Conservation (phyloP, 805 yeast genomes). For the Zygosaccharomyces siamensis region DNA sequence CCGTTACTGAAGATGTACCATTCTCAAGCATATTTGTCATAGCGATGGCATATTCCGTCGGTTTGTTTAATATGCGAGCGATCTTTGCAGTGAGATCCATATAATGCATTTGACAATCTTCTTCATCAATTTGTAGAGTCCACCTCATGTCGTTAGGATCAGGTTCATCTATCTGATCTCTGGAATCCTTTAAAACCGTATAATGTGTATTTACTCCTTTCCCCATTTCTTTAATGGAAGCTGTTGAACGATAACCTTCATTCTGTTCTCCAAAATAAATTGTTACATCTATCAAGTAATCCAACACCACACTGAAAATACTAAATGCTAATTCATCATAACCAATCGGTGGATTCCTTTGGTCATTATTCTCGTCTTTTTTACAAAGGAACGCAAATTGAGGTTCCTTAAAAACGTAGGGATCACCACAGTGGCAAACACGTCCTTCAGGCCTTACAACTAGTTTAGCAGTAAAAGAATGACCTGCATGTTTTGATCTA, state of each 20-base stretch:
- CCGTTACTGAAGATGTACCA: conserved; percentile 20
- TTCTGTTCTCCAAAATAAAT: conserved; percentile 13
- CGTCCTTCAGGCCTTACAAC: conserved; percentile 31
- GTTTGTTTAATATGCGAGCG: conserved; percentile 22
- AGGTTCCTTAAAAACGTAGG: conserved; percentile 22
- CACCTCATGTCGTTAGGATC: conserved; percentile 12
- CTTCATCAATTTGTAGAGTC: conserved; percentile 29
- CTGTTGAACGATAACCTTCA: conserved; percentile 5
- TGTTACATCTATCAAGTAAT: conserved; percentile 25
- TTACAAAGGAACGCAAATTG: conserved; percentile 19
- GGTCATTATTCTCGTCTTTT: conserved; percentile 18
- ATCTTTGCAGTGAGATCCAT: conserved; percentile 27
- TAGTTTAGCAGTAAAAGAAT: conserved; percentile 35
- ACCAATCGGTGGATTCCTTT: conserved; percentile 1
- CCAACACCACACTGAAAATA: conserved; percentile 22
- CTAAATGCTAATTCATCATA: conserved; percentile 10
- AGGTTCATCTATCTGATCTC: conserved; percentile 4
- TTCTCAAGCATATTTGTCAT: conserved; percentile 19
- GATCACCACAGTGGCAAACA: conserved; percentile 33
- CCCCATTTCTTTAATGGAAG: neutral
- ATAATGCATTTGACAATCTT: conserved; percentile 23
- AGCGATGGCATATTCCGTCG: conserved; percentile 25
- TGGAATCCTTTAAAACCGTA: conserved; percentile 8
- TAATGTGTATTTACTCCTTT: neutral
- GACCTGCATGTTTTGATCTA: conserved; percentile 65